A percentile compares a stretch with the other conserved stretches of the same genome.
Evolutionary conservation across 176 grass and related monocot species (phyloP).

Genomic region (Oryza coarctata): DNA sequence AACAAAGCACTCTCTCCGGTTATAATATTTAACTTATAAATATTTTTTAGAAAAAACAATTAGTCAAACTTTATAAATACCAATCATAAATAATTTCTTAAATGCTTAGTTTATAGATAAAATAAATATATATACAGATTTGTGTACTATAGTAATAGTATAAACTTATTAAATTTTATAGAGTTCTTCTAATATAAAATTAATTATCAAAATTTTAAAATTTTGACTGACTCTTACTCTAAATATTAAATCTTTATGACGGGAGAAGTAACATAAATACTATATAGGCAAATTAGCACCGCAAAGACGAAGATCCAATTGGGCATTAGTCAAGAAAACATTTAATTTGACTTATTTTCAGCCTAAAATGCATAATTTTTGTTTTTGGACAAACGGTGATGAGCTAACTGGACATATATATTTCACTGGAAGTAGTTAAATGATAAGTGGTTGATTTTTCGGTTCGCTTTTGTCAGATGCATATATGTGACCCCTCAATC

Average conservation of each 20-base stretch:
- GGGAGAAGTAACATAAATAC: not conserved
- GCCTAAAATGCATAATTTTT: not conserved
- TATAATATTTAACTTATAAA: no score
- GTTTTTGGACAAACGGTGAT: not conserved
- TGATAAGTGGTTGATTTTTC: not conserved
- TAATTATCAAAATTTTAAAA: not conserved
- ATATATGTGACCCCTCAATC: not conserved
- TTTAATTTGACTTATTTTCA: not conserved
- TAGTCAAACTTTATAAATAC: not conserved
- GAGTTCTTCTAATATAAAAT: not conserved
- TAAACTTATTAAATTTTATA: no score
- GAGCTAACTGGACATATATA: not conserved
- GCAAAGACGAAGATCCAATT: not conserved
- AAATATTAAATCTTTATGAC: not conserved
- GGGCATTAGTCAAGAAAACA: not conserved
- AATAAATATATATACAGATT: no score
- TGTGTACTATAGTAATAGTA: no score
- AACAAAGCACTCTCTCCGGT: no score
- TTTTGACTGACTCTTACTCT: no score
- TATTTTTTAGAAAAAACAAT: no score
- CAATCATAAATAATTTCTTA: not conserved
- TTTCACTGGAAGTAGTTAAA: not conserved
- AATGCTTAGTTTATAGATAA: not conserved
- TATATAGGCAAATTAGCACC: no score
- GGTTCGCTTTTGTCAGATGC: not conserved